phyloP scores from a whole-genome alignment of 2,329 filamentous ascomycete genomes.

The Hymenoscyphus salicellus region DNA sequence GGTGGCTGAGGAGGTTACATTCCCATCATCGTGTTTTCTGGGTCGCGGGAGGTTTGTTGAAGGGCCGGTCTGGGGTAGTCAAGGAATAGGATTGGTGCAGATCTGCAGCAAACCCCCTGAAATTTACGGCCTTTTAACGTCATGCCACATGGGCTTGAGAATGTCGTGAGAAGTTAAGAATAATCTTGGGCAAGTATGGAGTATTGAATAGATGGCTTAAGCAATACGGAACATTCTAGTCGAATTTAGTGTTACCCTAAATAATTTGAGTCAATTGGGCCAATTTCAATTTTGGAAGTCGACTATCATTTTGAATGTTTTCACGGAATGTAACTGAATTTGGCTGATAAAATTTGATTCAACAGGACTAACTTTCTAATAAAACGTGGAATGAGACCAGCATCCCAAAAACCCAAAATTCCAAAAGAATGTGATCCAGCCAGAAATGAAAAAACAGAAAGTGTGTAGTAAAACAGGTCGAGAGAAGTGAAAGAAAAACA shows the following conservation, averaged over 20 bases:
- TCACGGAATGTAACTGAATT: not conserved
- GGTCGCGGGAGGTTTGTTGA: not conserved
- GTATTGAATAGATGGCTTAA: not conserved
- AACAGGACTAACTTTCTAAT: not conserved
- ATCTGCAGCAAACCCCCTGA: not conserved
- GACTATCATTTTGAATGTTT: not conserved
- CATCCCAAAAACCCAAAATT: not conserved
- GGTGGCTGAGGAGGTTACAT: not conserved
- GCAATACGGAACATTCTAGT: too few species aligned
- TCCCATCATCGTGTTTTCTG: not conserved
- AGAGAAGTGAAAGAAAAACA: not conserved
- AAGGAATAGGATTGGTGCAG: conserved; percentile 1
- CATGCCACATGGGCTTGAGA: not conserved
- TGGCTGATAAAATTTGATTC: not conserved
- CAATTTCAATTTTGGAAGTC: not conserved
- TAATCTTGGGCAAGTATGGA: not conserved
- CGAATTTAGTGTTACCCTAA: too few species aligned
- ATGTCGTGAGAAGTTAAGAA: not conserved
- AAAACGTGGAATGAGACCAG: not conserved
- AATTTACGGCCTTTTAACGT: not conserved
- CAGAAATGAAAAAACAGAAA: not conserved
- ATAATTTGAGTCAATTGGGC: not conserved
- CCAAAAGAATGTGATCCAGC: not conserved
- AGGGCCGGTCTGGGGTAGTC: conserved; percentile 1
- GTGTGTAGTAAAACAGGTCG: not conserved